Evolutionary conservation across 345 rosid genomes (phyloP).

Genomic region (Physaria fendleri): DNA sequence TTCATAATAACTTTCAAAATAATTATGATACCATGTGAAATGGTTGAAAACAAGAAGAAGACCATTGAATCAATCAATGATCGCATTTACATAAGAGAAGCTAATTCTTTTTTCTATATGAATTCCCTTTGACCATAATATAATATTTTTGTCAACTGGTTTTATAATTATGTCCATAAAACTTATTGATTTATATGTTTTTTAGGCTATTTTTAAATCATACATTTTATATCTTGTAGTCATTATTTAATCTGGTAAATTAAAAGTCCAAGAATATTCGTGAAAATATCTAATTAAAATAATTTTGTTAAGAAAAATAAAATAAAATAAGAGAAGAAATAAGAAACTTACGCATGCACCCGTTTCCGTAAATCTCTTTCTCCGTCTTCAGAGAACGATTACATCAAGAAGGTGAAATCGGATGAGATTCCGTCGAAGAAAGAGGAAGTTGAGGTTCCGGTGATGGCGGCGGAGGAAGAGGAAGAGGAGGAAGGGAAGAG

Average conservation of each 20-base stretch:
- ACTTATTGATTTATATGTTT: too few relatives aligned
- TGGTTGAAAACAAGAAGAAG: too few relatives aligned
- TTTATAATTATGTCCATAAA: too few relatives aligned
- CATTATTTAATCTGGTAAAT: not conserved
- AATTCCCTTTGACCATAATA: too few relatives aligned
- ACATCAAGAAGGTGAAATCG: conserved; percentile 10
- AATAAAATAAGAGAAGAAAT: conserved; percentile 18
- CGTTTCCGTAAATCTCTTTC: conserved; percentile 36
- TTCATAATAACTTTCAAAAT: too few relatives aligned
- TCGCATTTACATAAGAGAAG: too few relatives aligned
- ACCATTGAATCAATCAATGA: too few relatives aligned
- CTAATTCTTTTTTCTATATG: too few relatives aligned
- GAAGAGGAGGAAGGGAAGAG: conserved; percentile 35
- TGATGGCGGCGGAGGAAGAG: conserved; percentile 18
- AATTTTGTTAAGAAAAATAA: not conserved
- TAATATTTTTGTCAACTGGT: too few relatives aligned
- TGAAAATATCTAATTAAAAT: not conserved
- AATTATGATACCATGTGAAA: too few relatives aligned
- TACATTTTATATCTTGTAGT: not conserved
- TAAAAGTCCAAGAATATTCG: not conserved
- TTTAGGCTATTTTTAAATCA: too few relatives aligned
- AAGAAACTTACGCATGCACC: conserved; percentile 49
- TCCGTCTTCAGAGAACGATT: conserved; percentile 32
- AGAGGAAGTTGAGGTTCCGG: conserved; percentile 17
- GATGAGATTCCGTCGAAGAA: conserved; percentile 18